Evolutionary conservation across 192 early-diverging fungal species (phyloP).

Genomic region (Backusella australiensis): DNA sequence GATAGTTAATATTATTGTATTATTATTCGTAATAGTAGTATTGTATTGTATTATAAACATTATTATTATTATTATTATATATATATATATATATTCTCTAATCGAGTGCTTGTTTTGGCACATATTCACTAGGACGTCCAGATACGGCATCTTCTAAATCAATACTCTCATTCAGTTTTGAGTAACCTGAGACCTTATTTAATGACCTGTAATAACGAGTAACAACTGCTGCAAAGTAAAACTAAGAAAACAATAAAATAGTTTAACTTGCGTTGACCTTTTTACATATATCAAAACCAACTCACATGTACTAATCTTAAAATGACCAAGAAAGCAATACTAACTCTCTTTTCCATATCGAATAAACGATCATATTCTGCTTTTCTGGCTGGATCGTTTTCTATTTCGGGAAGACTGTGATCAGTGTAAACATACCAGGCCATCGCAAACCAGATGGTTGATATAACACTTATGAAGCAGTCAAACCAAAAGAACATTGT

Average conservation of each 20-base stretch:
- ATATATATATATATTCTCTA: not conserved
- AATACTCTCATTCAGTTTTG: not conserved
- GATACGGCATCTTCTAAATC: slow-evolving; percentile 9
- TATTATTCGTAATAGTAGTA: not conserved
- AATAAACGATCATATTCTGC: slow-evolving; percentile 28
- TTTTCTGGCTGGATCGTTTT: slow-evolving; percentile 10
- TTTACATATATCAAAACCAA: not conserved
- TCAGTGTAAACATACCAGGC: slow-evolving; percentile 38
- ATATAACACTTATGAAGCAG: slow-evolving; percentile 22
- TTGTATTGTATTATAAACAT: not conserved
- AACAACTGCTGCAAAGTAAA: slow-evolving; percentile 27
- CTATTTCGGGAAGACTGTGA: slow-evolving; percentile 24
- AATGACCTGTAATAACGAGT: slow-evolving; percentile 20
- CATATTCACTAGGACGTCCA: not conserved
- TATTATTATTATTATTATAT: not conserved
- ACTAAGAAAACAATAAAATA: not conserved
- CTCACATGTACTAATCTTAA: slow-evolving; percentile 32
- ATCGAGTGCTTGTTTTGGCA: slow-evolving; percentile 3
- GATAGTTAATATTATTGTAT: not conserved
- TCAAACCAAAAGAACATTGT: slow-evolving; percentile 37
- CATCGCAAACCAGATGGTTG: slow-evolving; percentile 25
- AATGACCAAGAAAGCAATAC: slow-evolving; percentile 21
- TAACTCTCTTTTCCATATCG: slow-evolving; percentile 32
- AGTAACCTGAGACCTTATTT: slow-evolving; percentile 7
- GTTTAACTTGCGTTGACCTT: not conserved